Evolutionary conservation across 305 asterid species (phyloP).

Genomic region (Rubia peregrina): DNA sequence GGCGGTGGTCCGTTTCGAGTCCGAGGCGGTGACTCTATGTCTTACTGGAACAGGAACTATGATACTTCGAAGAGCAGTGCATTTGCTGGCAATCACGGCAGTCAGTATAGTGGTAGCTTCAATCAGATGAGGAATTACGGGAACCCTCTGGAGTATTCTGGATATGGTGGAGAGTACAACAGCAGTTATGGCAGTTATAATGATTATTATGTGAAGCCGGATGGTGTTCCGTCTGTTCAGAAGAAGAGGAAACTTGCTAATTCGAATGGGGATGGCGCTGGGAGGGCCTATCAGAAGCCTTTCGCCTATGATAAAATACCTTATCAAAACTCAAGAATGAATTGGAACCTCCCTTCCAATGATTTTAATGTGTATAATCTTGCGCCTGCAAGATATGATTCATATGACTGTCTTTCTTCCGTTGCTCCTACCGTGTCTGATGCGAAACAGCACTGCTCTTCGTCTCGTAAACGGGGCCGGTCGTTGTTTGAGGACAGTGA

Average conservation of each 20-base stretch:
- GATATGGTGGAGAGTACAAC: conserved; percentile 31
- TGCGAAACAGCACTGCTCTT: conserved; percentile 32
- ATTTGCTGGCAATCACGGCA: conserved; percentile 26
- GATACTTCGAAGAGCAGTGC: conserved; percentile 27
- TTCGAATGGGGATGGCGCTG: conserved; percentile 38
- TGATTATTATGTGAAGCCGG: conserved; percentile 30
- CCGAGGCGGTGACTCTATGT: conserved; percentile 31
- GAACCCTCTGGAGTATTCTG: conserved; percentile 23
- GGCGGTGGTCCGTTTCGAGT: conserved; percentile 34
- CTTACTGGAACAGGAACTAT: conserved; percentile 40
- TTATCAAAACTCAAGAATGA: conserved; percentile 27
- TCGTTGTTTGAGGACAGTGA: conserved; percentile 63
- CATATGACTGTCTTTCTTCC: conserved; percentile 17
- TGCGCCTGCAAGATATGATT: conserved; percentile 23
- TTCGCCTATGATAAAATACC: conserved; percentile 23
- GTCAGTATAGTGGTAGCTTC: conserved; percentile 27
- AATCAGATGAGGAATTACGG: conserved; percentile 27
- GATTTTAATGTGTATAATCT: conserved; percentile 24
- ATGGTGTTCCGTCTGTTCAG: conserved; percentile 32
- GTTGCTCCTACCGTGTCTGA: conserved; percentile 29
- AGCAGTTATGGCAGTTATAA: conserved; percentile 20
- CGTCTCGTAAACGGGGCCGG: conserved; percentile 55
- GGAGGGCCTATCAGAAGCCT: conserved; percentile 42
- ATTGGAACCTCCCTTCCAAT: conserved; percentile 28
- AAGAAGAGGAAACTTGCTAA: conserved; percentile 65